These are phyloP conservation scores for Lathyrus sativus DNA, from an alignment of 306 rosid genomes.

Conservation along the genomic window DNA sequence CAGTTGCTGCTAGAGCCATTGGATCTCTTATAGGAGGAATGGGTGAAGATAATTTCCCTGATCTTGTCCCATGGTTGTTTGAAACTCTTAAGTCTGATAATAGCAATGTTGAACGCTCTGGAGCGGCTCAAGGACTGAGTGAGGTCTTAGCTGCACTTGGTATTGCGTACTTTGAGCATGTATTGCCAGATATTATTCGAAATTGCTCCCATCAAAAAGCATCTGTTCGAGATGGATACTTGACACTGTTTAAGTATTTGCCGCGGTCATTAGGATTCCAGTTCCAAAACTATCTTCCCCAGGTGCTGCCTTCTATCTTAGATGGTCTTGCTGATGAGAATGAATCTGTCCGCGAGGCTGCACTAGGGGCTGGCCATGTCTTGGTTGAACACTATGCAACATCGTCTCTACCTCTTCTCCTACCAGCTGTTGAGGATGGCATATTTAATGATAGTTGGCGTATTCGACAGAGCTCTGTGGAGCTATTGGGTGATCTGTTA, in stretches of 20 bases:
- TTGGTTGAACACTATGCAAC: constrained; percentile 96
- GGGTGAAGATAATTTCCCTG: constrained; percentile 98
- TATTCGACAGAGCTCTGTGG: constrained; percentile 95
- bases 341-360: constrained; percentile 98
- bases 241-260: constrained; percentile 92
- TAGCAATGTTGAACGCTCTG: constrained; percentile 98
- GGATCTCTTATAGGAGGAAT: constrained; percentile 97
- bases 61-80: constrained; percentile 96
- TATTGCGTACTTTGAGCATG: constrained; percentile 74
- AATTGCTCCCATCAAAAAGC: constrained; percentile 94
- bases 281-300: constrained; percentile 89
- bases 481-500: constrained; percentile 91
- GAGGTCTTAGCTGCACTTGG: constrained; percentile 99
- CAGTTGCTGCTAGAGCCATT: constrained; percentile 97
- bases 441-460: constrained; percentile 97
- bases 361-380: constrained; percentile 96
- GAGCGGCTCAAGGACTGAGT: constrained; percentile 98
- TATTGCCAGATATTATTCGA: constrained; percentile 90
- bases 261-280: constrained; percentile 91
- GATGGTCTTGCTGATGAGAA: constrained; percentile 99
- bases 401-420: constrained; percentile 95
- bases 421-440: constrained; percentile 98
- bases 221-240: constrained; percentile 93
- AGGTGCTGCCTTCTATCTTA: constrained; percentile 90
- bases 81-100: constrained; percentile 94